phyloP scores from a whole-genome alignment of 176 grass and related monocot genomes.

The Oryza meridionalis region DNA sequence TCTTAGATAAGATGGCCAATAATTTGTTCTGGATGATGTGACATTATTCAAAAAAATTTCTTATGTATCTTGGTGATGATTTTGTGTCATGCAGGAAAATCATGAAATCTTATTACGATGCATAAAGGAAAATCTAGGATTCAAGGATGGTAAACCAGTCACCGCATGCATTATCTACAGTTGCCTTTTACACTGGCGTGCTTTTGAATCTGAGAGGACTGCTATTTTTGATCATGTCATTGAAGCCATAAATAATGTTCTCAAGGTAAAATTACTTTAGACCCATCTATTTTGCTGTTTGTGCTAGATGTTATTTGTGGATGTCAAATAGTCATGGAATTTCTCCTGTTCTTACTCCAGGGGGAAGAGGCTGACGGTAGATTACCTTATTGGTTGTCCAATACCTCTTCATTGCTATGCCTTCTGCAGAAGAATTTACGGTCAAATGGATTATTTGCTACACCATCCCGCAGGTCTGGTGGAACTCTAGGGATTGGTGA shows the following conservation, averaged over 20 bases:
- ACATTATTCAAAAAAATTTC: conserved; percentile 6
- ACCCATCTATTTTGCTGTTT: conserved; percentile 36
- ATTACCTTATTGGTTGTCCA: conserved; percentile 96
- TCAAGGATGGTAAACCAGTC: conserved; percentile 85
- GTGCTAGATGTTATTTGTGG: conserved; percentile 5
- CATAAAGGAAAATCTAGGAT: conserved; percentile 90
- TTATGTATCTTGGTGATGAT: conserved; percentile 28
- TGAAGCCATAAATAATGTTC: conserved; percentile 86
- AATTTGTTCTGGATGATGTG: conserved; percentile 10
- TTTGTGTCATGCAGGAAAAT: conserved; percentile 73
- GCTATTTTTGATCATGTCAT: conserved; percentile 94
- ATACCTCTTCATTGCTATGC: conserved; percentile 84
- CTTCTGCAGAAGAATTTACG: conserved; percentile 95
- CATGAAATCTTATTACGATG: conserved; percentile 85
- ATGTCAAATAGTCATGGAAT: not conserved
- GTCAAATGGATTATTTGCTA: conserved; percentile 78
- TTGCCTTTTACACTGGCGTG: conserved; percentile 79
- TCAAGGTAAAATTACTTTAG: conserved; percentile 60
- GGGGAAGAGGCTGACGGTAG: conserved; percentile 58
- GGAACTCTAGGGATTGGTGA: conserved; percentile 50
- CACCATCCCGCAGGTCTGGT: conserved; percentile 68
- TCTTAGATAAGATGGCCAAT: conserved; percentile 18
- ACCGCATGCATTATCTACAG: conserved; percentile 91
- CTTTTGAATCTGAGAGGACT: conserved; percentile 94
- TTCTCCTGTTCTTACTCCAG: conserved; percentile 50